A percentile compares a stretch with the other conserved stretches of the same genome.
Evolutionary conservation across 2,329 filamentous ascomycete genomes (phyloP).

Genomic region (Lomentospora prolificans): DNA sequence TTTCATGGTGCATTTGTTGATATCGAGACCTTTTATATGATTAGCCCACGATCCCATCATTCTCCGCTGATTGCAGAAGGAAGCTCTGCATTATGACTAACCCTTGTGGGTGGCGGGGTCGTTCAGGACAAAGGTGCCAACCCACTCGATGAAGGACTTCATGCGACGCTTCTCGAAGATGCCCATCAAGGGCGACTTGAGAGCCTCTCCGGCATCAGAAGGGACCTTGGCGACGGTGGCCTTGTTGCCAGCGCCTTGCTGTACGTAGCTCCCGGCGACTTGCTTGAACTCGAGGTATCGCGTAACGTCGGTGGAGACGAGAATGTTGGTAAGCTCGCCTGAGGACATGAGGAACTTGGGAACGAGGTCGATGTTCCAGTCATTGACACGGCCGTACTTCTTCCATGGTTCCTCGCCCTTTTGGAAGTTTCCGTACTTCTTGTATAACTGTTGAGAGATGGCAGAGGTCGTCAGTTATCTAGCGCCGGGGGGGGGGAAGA

Average conservation of each 20-base stretch:
- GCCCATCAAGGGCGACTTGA: constrained; percentile 90
- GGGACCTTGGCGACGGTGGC: constrained; percentile 95
- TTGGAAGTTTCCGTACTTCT: constrained; percentile 80
- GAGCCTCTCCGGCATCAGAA: constrained; percentile 80
- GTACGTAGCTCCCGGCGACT: constrained; percentile 92
- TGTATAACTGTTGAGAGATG: constrained; percentile 64
- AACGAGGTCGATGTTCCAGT: constrained; percentile 99
- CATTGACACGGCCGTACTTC: constrained; percentile 90
- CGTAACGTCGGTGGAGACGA: constrained; percentile 89
- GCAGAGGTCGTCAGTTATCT: constrained; percentile 9
- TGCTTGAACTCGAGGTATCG: constrained; percentile 88
- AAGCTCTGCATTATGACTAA: too few species aligned
- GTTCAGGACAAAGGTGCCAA: constrained; percentile 73
- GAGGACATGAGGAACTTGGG: constrained; percentile 98
- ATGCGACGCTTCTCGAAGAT: constrained; percentile 96
- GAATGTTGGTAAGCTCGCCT: constrained; percentile 95
- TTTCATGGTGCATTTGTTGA: constrained; percentile 78
- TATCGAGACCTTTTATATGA: constrained; percentile 56
- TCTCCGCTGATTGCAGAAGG: background rate
- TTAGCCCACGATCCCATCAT: background rate
- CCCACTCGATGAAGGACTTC: constrained; percentile 94
- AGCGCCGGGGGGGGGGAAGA: too few species aligned
- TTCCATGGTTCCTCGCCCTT: constrained; percentile 88
- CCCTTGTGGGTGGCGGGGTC: constrained; percentile 85
- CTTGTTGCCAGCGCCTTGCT: constrained; percentile 73